Percentiles rank a stretch among this genome's conserved stretches.
Evolutionary conservation across 169 alveolate genomes (phyloP).

Genomic region (Cryptosporidium parvum): DNA sequence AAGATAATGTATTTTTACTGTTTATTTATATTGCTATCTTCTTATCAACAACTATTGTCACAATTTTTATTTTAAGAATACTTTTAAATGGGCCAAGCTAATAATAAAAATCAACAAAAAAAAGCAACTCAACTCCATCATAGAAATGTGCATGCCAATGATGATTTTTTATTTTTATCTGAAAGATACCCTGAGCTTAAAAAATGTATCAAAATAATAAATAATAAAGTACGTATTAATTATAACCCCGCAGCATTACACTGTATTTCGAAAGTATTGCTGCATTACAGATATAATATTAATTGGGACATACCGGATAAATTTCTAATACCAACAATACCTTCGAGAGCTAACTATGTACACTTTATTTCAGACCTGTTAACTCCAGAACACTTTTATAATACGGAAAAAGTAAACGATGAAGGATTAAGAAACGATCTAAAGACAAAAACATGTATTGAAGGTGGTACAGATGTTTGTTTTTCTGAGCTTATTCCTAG

Average conservation of each 20-base stretch:
- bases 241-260: slow-evolving; percentile 29
- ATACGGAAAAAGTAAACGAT: slow-evolving; percentile 18
- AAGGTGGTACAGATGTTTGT: background rate
- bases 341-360: slow-evolving; percentile 80
- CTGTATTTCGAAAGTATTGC: slow-evolving; percentile 3
- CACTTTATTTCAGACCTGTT: slow-evolving; percentile 80
- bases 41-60: slow-evolving; percentile 30
- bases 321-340: slow-evolving; percentile 79
- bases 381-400: slow-evolving; percentile 62
- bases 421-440: background rate
- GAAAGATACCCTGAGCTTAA: slow-evolving; percentile 28
- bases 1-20: slow-evolving; percentile 54
- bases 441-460: background rate
- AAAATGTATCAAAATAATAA: slow-evolving; percentile 22
- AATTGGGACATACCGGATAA: slow-evolving; percentile 39
- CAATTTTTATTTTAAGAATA: slow-evolving; percentile 22
- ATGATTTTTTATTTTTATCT: slow-evolving; percentile 26
- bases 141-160: slow-evolving; percentile 39
- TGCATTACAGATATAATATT: slow-evolving; percentile 60
- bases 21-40: slow-evolving; percentile 45
- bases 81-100: slow-evolving; percentile 1
- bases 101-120: background rate
- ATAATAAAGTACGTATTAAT: slow-evolving; percentile 17
- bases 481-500: slow-evolving; percentile 38
- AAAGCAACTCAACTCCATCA: background rate